Conservation (phyloP, 2,329 filamentous ascomycete genomes). For the Botrytis fragariae region DNA sequence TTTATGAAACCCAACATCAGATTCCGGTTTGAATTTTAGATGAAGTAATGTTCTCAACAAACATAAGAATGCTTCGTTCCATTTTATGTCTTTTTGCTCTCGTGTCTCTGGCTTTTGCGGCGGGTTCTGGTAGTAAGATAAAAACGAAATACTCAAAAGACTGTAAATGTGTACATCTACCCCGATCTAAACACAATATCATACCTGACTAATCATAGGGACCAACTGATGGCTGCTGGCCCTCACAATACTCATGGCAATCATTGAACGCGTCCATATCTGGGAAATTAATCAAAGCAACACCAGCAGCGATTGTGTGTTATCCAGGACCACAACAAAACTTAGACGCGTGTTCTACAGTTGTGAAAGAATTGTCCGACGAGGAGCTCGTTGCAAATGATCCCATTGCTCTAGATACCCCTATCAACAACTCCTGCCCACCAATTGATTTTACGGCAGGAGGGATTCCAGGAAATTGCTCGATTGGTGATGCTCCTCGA, state of each 20-base stretch:
- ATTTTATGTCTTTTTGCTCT: neutral
- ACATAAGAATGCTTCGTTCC: neutral
- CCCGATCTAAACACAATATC: too few relatives aligned
- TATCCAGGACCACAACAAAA: conserved; percentile 39
- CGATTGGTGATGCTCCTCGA: conserved; percentile 42
- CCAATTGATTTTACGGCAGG: neutral
- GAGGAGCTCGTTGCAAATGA: conserved; percentile 41
- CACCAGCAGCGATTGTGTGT: conserved; percentile 39
- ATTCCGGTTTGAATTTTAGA: neutral
- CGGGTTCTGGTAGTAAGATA: neutral
- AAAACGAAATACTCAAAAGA: neutral
- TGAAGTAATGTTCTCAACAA: neutral
- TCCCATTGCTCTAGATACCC: conserved; percentile 43
- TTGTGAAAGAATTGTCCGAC: conserved; percentile 35
- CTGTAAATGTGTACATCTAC: conserved; percentile 19
- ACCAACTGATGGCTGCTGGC: conserved; percentile 38
- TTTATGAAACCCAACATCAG: neutral
- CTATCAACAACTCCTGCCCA: conserved; percentile 48
- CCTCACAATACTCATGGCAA: conserved; percentile 35
- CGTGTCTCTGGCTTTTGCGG: neutral
- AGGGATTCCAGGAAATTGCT: conserved; percentile 35
- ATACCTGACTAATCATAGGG: conserved; percentile 13
- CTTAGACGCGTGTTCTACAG: conserved; percentile 37
- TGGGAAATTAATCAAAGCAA: conserved; percentile 39
- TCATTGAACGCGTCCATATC: conserved; percentile 38